Conservation (phyloP, 495 filamentous ascomycete genomes). For the Aspergillus affinis region DNA sequence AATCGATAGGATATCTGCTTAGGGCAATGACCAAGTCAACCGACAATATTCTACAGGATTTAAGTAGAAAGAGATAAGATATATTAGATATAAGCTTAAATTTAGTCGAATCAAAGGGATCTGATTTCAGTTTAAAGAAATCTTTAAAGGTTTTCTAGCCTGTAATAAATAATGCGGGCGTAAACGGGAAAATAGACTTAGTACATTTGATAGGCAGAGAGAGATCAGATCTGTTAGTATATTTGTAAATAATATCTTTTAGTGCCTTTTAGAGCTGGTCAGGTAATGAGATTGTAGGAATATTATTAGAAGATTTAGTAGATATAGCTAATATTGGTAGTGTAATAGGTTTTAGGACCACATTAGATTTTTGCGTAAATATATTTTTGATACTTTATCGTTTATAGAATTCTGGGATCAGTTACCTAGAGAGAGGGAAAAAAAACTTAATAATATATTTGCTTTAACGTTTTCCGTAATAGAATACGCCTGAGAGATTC, state of each 20-base stretch:
- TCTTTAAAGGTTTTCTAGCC: constrained; percentile 77
- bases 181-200: constrained; percentile 36
- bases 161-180: constrained; percentile 34
- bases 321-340: no score
- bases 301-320: no score
- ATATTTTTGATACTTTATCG: constrained; percentile 88
- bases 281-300: no score
- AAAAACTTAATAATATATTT: constrained; percentile 66
- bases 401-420: constrained; percentile 84
- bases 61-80: no score
- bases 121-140: constrained; percentile 70
- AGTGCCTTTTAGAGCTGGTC: no score
- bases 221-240: constrained; percentile 21
- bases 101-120: no score
- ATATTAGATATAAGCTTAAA: no score
- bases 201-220: constrained; percentile 41
- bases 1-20: no score
- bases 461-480: constrained; percentile 63
- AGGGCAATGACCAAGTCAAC: no score
- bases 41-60: not conserved
- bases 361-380: constrained; percentile 64
- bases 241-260: constrained; percentile 29
- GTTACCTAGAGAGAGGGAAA: constrained; percentile 72
- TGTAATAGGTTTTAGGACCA: not conserved
- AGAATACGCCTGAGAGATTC: constrained; percentile 76